Percentiles rank a stretch among this genome's conserved stretches.
Evolutionary conservation across 2,329 filamentous ascomycete genomes (phyloP).

Genomic region (Arthrobotrys entomopaga): DNA sequence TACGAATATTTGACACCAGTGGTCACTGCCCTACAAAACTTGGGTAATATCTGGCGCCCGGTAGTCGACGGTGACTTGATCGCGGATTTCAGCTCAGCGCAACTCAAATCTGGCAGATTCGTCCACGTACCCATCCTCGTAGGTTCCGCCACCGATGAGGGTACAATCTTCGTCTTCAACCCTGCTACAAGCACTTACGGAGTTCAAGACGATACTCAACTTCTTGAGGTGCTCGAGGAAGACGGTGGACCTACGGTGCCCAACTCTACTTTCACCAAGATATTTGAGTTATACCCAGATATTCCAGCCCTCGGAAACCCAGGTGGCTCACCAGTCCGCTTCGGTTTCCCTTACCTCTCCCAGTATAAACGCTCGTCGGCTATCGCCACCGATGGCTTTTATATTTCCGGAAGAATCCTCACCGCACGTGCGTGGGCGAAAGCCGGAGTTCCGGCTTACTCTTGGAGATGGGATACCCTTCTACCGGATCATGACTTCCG

Average conservation of each 20-base stretch:
- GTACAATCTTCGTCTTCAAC: constrained; percentile 74
- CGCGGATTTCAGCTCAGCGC: constrained; percentile 69
- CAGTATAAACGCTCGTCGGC: constrained; percentile 69
- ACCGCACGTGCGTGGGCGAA: constrained; percentile 68
- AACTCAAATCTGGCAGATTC: constrained; percentile 70
- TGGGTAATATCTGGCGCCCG: constrained; percentile 65
- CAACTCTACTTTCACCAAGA: constrained; percentile 7
- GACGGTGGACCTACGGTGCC: constrained; percentile 17
- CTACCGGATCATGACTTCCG: constrained; percentile 64
- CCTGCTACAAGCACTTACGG: constrained; percentile 66
- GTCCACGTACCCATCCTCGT: constrained; percentile 72
- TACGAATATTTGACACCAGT: constrained; percentile 69
- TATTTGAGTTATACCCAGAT: constrained; percentile 15
- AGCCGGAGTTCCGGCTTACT: constrained; percentile 67
- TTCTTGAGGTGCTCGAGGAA: constrained; percentile 2
- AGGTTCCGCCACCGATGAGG: constrained; percentile 75
- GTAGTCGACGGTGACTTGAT: constrained; percentile 69
- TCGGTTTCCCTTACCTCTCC: constrained; percentile 60
- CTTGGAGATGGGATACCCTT: constrained; percentile 72
- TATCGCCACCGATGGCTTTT: constrained; percentile 67
- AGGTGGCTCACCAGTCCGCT: constrained; percentile 8
- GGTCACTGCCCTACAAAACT: constrained; percentile 65
- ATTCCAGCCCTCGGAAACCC: constrained; percentile 13
- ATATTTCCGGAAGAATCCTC: constrained; percentile 69
- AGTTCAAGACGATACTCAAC: constrained; percentile 16